phyloP scores from a whole-genome alignment of 805 yeast species.

The Tetrapisispora taiwanensis region DNA sequence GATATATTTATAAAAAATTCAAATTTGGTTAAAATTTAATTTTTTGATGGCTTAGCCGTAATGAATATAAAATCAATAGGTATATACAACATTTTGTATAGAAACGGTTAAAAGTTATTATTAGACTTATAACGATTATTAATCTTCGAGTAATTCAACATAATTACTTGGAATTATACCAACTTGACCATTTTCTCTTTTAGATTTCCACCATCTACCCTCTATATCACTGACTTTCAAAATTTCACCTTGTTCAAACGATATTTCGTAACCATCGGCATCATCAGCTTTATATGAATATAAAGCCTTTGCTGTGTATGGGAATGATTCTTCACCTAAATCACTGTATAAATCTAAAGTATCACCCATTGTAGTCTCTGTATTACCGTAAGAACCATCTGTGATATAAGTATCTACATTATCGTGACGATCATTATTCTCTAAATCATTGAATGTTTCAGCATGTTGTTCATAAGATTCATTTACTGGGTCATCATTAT shows the following conservation, averaged over 20 bases:
- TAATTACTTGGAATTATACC: slow-evolving; percentile 96
- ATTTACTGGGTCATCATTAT: not conserved
- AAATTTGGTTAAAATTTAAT: too few species aligned
- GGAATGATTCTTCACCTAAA: slow-evolving; percentile 39
- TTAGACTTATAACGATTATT: too few species aligned
- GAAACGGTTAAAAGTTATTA: too few species aligned
- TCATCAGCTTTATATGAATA: slow-evolving; percentile 84
- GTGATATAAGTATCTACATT: slow-evolving; percentile 17
- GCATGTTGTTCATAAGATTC: not conserved
- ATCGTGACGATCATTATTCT: slow-evolving; percentile 2
- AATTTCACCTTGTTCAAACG: slow-evolving; percentile 85
- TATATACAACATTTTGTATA: not conserved
- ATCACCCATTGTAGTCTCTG: slow-evolving; percentile 29
- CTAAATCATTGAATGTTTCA: not conserved
- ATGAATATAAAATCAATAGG: not conserved
- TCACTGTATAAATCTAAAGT: slow-evolving; percentile 30
- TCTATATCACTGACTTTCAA: slow-evolving; percentile 84
- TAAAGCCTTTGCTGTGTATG: slow-evolving; percentile 77
- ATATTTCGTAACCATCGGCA: slow-evolving; percentile 84
- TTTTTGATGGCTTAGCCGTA: not conserved
- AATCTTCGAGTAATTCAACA: slow-evolving; percentile 55
- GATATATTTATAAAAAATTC: too few species aligned
- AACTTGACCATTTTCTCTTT: slow-evolving; percentile 77
- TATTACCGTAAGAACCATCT: slow-evolving; percentile 22
- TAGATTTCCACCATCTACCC: slow-evolving; percentile 99